Evolutionary conservation across 2,329 filamentous ascomycete species (phyloP).

Genomic region (Phialocephala sp.): DNA sequence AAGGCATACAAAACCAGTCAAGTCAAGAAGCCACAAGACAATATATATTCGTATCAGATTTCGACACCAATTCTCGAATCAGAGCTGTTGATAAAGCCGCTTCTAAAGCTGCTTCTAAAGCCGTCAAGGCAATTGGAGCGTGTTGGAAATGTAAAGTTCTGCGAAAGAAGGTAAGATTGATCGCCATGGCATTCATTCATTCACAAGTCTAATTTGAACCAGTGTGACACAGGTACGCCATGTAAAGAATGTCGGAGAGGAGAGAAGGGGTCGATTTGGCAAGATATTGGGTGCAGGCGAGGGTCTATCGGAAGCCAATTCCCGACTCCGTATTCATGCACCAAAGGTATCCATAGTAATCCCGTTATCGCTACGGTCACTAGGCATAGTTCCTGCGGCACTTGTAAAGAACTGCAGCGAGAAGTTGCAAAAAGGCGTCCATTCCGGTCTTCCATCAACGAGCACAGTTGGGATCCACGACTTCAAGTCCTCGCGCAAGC

Average conservation of each 20-base stretch:
- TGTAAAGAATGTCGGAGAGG: not conserved
- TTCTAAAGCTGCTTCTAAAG: not conserved
- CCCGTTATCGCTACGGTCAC: too few species aligned
- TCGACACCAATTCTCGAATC: too few species aligned
- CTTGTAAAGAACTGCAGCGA: not conserved
- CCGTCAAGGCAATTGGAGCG: not conserved
- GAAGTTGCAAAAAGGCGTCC: not conserved
- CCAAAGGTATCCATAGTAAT: not conserved
- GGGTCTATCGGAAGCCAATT: not conserved
- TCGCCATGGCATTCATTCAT: not conserved
- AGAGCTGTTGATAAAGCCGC: not conserved
- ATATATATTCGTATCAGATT: too few species aligned
- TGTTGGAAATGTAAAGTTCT: not conserved
- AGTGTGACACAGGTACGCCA: not conserved
- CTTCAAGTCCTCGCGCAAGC: not conserved
- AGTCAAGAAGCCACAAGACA: too few species aligned
- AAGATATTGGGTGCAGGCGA: not conserved
- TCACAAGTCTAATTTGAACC: not conserved
- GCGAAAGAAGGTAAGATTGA: not conserved
- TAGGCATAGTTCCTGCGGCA: not conserved
- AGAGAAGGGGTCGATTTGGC: not conserved
- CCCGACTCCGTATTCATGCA: not conserved
- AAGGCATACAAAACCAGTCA: too few species aligned
- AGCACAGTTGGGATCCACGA: not conserved
- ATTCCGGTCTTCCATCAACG: too few species aligned